Base-by-base conservation (phyloP, 345 rosid genomes). In the Durio zibethinus region DNA sequence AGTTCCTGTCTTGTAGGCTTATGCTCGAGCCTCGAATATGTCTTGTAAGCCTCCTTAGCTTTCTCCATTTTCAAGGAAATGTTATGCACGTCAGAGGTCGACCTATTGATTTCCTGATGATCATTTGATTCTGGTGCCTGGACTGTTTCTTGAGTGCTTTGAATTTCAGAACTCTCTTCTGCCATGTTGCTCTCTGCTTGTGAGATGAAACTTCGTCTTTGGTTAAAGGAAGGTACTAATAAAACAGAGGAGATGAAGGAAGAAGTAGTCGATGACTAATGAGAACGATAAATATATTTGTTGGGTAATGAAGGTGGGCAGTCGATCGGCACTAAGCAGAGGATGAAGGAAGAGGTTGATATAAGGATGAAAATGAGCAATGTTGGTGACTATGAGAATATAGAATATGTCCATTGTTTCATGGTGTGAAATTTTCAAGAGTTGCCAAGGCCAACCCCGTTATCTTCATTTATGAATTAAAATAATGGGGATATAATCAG, bases 1-100 rank as follows among this genome's bases (percentile, higher is more conserved):
- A 82, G 78, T 47, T 90, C 92, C 27, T 21, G 23, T 53, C 56
- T 86, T 0, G 74, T 10, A 0, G 93, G 91, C 76, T 73, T 82
- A 33, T 63, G 81, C 52, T 62, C 57, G 7, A 70, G 8, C 47
- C 77, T 53, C 3, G 45, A 31, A 47, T 71, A 33, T n/a, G 48
- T 77, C 6, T 12, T 35, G 40, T 77, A 66, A 14, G 20, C 80
- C 15, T 66, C 84, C 43, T n/a, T 48, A 0, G 69, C 82, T 54
- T 82, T 80, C 82, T 85, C 80, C 47, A 77, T 53, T 38, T 82
- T 82, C 80, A 78, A 0, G 20, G 80, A 82, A 0, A 73, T 27
- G 29, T 77, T 76, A 31, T 47, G 77, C 10, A 73, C 79, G 23
- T 83, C 87, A n/a, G 83, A 66, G 4, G 81, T 68, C 10, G 77